Conservation (phyloP, 2,329 filamentous ascomycete genomes). For the Chaetomiaceae sp. region DNA sequence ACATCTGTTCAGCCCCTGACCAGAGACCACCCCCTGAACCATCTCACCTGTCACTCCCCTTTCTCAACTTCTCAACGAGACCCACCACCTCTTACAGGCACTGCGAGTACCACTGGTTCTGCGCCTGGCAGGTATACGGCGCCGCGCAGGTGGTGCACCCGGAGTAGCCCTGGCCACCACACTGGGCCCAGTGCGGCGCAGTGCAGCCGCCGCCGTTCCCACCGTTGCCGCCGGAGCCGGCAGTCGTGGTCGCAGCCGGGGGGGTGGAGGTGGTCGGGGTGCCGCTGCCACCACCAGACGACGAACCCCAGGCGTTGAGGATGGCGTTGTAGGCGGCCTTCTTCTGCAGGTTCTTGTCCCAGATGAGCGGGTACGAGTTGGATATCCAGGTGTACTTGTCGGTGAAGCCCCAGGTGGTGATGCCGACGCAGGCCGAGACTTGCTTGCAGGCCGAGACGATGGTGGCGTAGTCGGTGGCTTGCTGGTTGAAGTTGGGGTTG, state of each 20-base stretch:
- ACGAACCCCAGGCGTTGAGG: not conserved
- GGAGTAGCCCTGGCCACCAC: not conserved
- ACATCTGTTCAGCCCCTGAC: too few species aligned
- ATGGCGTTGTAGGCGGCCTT: slow-evolving; percentile 4
- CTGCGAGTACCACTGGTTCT: not conserved
- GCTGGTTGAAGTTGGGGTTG: not conserved
- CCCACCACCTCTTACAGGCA: not conserved
- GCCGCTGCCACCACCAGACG: too few species aligned
- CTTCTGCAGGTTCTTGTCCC: not conserved
- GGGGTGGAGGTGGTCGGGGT: too few species aligned
- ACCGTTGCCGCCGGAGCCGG: too few species aligned
- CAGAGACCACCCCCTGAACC: too few species aligned
- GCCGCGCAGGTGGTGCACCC: not conserved
- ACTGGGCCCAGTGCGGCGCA: not conserved
- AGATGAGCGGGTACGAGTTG: not conserved
- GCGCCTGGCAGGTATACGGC: not conserved
- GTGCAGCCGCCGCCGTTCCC: not conserved
- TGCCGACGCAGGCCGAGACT: not conserved
- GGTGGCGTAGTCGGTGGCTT: slow-evolving; percentile 3
- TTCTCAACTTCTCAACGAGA: too few species aligned
- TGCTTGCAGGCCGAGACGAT: slow-evolving; percentile 1
- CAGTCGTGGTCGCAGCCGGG: too few species aligned
- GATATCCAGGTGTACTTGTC: slow-evolving; percentile 6
- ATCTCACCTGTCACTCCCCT: too few species aligned
- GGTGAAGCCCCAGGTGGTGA: slow-evolving; percentile 7